Evolutionary conservation across 2,329 filamentous ascomycete species (phyloP).

Genomic region (Parasarocladium wereldwijsianum): DNA sequence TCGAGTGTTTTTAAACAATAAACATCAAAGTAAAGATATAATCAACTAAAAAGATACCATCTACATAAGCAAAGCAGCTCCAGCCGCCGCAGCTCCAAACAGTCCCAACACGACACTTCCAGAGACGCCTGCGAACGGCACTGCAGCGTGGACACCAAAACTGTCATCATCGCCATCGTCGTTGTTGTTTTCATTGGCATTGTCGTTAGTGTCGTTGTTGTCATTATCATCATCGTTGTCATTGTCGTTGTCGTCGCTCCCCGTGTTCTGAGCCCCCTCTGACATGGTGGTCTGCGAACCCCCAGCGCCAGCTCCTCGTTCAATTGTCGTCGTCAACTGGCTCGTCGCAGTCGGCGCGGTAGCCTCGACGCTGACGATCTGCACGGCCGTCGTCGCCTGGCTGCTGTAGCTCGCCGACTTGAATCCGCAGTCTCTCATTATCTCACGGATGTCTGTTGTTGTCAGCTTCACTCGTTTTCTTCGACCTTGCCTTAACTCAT

Average conservation of each 20-base stretch:
- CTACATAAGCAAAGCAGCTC: slow-evolving; percentile 1
- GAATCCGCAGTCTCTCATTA: slow-evolving; percentile 21
- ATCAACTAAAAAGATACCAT: too few relatives aligned
- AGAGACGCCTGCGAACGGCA: slow-evolving; percentile 1
- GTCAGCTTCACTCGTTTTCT: not conserved
- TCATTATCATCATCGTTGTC: slow-evolving; percentile 3
- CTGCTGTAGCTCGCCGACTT: slow-evolving; percentile 14
- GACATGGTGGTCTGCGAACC: slow-evolving; percentile 4
- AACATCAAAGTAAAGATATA: too few relatives aligned
- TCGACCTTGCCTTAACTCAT: slow-evolving; percentile 1
- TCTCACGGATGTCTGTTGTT: slow-evolving; percentile 17
- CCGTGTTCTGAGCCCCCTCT: slow-evolving; percentile 1
- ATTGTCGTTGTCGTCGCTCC: slow-evolving; percentile 2
- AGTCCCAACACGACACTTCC: not conserved
- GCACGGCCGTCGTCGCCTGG: slow-evolving; percentile 11
- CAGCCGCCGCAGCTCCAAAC: slow-evolving; percentile 1
- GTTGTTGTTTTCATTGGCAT: slow-evolving; percentile 2
- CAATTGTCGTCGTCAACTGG: slow-evolving; percentile 21
- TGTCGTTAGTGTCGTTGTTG: slow-evolving; percentile 2
- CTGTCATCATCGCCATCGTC: slow-evolving; percentile 1
- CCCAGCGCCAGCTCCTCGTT: slow-evolving; percentile 5
- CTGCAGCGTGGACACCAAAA: slow-evolving; percentile 1
- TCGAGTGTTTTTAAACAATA: too few relatives aligned
- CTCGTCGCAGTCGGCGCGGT: slow-evolving; percentile 15
- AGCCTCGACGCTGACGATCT: slow-evolving; percentile 17